Evolutionary conservation across 306 rosid genomes (phyloP).

Genomic region (Rosa multiflora): DNA sequence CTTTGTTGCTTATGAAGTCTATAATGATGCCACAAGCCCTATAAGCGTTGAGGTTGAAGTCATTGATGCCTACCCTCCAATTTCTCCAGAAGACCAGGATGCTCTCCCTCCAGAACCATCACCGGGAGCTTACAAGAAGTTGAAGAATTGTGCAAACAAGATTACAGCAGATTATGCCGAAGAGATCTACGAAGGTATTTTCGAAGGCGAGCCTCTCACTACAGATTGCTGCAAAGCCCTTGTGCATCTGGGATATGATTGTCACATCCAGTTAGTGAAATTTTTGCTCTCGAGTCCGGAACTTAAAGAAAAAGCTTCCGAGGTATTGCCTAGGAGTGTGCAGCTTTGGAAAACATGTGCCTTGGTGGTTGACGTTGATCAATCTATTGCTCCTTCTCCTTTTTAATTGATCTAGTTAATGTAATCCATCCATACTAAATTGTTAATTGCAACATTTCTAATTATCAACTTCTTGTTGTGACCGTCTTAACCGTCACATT

Average conservation of each 20-base stretch:
- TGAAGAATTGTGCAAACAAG: neutral
- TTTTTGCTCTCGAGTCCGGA: neutral
- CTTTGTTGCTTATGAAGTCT: neutral
- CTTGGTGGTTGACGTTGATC: neutral
- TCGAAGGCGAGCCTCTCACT: neutral
- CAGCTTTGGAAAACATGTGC: neutral
- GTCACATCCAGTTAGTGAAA: neutral
- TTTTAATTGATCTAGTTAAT: neutral
- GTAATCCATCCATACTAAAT: neutral
- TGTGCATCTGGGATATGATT: neutral
- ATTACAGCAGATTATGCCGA: neutral
- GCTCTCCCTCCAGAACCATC: neutral
- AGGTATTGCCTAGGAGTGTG: neutral
- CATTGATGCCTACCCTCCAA: neutral
- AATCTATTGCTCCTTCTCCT: neutral
- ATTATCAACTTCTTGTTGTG: too few species aligned
- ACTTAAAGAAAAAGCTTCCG: neutral
- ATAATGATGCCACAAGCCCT: neutral
- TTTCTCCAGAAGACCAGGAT: neutral
- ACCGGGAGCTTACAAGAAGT: neutral
- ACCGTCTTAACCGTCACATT: too few species aligned
- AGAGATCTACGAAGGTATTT: neutral
- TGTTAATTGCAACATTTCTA: too few species aligned
- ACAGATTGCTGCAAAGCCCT: neutral
- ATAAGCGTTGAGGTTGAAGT: neutral